Percentiles rank a stretch among this genome's conserved stretches.
phyloP scores from a whole-genome alignment of 2,329 filamentous ascomycete genomes.

The Cytospora leucostoma region DNA sequence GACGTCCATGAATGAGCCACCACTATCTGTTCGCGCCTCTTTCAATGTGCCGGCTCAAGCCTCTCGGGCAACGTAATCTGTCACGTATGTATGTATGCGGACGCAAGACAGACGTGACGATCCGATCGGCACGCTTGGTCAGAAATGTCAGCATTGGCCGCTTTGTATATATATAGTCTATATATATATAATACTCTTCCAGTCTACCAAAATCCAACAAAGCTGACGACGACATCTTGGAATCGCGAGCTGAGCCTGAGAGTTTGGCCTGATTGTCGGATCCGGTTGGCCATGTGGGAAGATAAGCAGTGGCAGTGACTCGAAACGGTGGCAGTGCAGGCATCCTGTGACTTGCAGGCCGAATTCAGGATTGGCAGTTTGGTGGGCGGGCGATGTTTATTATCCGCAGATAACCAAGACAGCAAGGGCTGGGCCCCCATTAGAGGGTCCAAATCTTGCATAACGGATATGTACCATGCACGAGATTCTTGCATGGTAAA shows the following conservation, averaged over 20 bases:
- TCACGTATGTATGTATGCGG: not conserved
- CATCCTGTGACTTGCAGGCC: not conserved
- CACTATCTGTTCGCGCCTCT: no score
- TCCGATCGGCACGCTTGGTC: not conserved
- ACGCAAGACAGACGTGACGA: not conserved
- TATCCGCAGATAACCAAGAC: not conserved
- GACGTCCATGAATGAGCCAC: not conserved
- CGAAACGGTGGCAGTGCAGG: slow-evolving; percentile 14
- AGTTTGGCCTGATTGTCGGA: slow-evolving; percentile 6
- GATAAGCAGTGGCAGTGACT: slow-evolving; percentile 8
- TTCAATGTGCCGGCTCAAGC: not conserved
- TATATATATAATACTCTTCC: not conserved
- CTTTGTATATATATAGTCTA: not conserved
- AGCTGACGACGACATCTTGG: slow-evolving; percentile 9
- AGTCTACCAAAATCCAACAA: slow-evolving; percentile 1
- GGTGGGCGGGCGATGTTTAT: not conserved
- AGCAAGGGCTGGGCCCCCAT: not conserved
- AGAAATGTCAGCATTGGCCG: not conserved
- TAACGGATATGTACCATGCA: not conserved
- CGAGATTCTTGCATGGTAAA: not conserved
- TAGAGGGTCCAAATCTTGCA: not conserved
- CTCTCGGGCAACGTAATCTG: not conserved
- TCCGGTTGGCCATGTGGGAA: slow-evolving; percentile 5
- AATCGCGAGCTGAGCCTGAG: slow-evolving; percentile 12
- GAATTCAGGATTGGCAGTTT: not conserved